Base-by-base conservation (phyloP, 2,329 filamentous ascomycete genomes). In the Lecanicillium sp. region DNA sequence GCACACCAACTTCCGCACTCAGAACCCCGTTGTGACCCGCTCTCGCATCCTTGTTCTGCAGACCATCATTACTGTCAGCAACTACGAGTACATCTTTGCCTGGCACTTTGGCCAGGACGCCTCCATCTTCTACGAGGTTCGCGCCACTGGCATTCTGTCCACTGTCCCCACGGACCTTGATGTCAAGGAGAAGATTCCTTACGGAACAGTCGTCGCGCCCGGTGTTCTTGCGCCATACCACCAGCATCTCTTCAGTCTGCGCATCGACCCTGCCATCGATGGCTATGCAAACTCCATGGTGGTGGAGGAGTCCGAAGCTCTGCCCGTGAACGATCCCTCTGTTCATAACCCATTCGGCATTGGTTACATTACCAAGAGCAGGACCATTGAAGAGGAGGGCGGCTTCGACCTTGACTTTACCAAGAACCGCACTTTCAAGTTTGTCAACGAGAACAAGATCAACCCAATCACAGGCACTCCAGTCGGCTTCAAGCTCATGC, bases 151-250 rank as follows among this genome's bases (percentile, higher is more conserved):
- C 1, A 71, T 80, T 41, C 40, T 63, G 5, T 62, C 59, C 0
- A 63, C 60, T 0, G 49, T 43, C 14, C 71, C 77, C 22, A 65
- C 70, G 4, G 69, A 61, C 42, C 68, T 75, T 40, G 75, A 76
- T 34, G 69, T 77, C 0, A 37, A 37, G 37, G 72, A 69, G 17
- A 58, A 51, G 11, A 74, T 56, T 14, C 61, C 59, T 0, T 81
- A 72, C 49, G 77, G 76, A 4, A 84, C 74, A 27, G 65, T 80
- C 3, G 78, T 85, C 3, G 67, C 68, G 0, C 71, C 73, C 0
- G 79, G 79, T 0, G 74, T 77, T 0, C 55, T 83, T 5, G 80
- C 79, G 0, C 75, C 77, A 17, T 79, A 82, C 51, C 79, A 84
- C 43, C 80, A 84, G 50, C 79, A 84, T 54, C 66, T 84, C 28